Evolutionary conservation across 352 stramenopile genomes (phyloP).

Genomic region (Sclerospora graminicola): DNA sequence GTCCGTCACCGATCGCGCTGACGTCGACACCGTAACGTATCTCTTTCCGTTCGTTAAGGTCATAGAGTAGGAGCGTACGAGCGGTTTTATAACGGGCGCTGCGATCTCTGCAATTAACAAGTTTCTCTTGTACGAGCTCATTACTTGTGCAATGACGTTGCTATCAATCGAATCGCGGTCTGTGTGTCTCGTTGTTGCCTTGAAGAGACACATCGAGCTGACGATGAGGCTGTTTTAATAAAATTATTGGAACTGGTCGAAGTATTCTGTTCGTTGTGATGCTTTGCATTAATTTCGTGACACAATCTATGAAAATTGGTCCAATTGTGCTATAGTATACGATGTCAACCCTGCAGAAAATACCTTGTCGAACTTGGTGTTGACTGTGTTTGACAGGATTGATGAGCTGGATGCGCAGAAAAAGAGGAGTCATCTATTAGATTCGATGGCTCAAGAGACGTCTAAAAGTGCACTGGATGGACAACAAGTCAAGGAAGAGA

Average conservation of each 20-base stretch:
- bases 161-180: constrained; percentile 91
- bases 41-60: constrained; percentile 94
- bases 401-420: constrained; percentile 44
- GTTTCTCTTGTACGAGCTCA: constrained; percentile 97
- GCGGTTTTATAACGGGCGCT: constrained; percentile 92
- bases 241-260: constrained; percentile 95
- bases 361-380: constrained; percentile 93
- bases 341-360: constrained; percentile 91
- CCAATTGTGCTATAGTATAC: constrained; percentile 94
- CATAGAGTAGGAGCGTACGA: constrained; percentile 92
- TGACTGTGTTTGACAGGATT: constrained; percentile 93
- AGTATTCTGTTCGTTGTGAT: constrained; percentile 90
- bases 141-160: constrained; percentile 87
- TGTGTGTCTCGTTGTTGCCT: constrained; percentile 91
- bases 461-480: too few relatives aligned
- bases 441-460: not conserved
- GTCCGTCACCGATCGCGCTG: constrained; percentile 79
- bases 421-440: constrained; percentile 6
- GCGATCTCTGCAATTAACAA: constrained; percentile 96
- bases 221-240: constrained; percentile 90
- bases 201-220: constrained; percentile 89
- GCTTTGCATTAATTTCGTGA: constrained; percentile 79
- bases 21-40: constrained; percentile 91
- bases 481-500: too few relatives aligned
- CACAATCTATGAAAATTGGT: constrained; percentile 94